Evolutionary conservation across 768 basidiomycete genomes (phyloP).

Genomic region (Mycena crocata): DNA sequence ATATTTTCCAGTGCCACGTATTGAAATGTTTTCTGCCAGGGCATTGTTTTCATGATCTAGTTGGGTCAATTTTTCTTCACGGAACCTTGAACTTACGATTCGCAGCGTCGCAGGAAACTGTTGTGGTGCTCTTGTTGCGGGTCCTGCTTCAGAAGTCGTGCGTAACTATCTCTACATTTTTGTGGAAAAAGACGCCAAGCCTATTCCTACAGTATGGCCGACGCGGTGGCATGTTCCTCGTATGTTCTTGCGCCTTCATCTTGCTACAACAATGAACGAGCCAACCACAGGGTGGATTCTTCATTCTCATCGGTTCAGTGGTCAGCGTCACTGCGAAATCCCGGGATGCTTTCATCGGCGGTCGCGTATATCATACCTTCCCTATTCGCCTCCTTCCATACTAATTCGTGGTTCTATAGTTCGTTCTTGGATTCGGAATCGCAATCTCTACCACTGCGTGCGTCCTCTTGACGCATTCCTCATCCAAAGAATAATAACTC

Average conservation of each 20-base stretch:
- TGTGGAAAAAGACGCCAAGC: not conserved
- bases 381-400: conserved; percentile 29
- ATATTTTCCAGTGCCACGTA: not conserved
- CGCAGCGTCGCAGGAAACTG: conserved; percentile 39
- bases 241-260: conserved; percentile 40
- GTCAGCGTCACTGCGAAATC: conserved; percentile 41
- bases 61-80: not conserved
- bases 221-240: conserved; percentile 46
- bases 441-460: conserved; percentile 56
- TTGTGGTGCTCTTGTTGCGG: conserved; percentile 39
- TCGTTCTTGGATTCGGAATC: conserved; percentile 58
- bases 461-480: not conserved
- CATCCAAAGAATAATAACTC: not conserved
- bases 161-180: not conserved
- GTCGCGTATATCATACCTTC: conserved; percentile 32
- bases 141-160: conserved; percentile 36
- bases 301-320: conserved; percentile 41
- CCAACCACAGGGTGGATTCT: conserved; percentile 40
- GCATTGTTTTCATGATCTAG: conserved; percentile 39
- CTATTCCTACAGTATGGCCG: conserved; percentile 28
- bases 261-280: conserved; percentile 34
- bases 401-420: conserved; percentile 48
- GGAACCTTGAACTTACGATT: not conserved
- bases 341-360: conserved; percentile 38
- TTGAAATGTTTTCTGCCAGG: conserved; percentile 9